These are phyloP conservation scores for Trametes punicea DNA, from an alignment of 768 basidiomycete genomes.

Conservation along the genomic window DNA sequence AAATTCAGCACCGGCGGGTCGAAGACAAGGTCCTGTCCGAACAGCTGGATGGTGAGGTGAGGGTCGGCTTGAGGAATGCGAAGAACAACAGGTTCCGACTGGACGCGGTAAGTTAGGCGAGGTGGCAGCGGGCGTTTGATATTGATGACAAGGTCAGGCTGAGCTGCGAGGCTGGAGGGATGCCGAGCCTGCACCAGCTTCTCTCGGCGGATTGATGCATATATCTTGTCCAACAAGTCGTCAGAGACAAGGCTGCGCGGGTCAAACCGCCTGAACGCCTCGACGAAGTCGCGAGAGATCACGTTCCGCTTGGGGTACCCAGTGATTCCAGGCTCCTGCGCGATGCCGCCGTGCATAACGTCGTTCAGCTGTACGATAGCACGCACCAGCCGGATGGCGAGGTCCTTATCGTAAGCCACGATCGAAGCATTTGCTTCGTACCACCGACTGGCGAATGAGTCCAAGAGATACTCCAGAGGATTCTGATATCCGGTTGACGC, in stretches of 20 bases:
- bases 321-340: conserved; percentile 55
- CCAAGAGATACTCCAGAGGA: conserved; percentile 68
- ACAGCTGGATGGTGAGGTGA: conserved; percentile 76
- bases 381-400: conserved; percentile 71
- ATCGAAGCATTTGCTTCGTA: conserved; percentile 81
- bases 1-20: conserved; percentile 86
- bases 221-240: conserved; percentile 73
- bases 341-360: conserved; percentile 72
- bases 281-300: conserved; percentile 74
- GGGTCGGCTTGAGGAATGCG: conserved; percentile 84
- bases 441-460: conserved; percentile 86
- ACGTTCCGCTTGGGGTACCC: conserved; percentile 57
- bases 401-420: conserved; percentile 79
- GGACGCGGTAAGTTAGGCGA: conserved; percentile 80
- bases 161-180: conserved; percentile 34
- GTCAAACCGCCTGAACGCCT: conserved; percentile 80
- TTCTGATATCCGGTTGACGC: conserved; percentile 35
- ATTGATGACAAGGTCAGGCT: conserved; percentile 54
- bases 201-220: conserved; percentile 71
- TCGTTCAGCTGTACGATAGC: conserved; percentile 89
- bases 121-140: conserved; percentile 74
- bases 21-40: conserved; percentile 84
- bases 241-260: conserved; percentile 65
- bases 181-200: conserved; percentile 67
- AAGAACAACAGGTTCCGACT: conserved; percentile 85